These are phyloP conservation scores for Yarrowia sp. DNA, from an alignment of 805 yeast genomes.

Conservation along the genomic window DNA sequence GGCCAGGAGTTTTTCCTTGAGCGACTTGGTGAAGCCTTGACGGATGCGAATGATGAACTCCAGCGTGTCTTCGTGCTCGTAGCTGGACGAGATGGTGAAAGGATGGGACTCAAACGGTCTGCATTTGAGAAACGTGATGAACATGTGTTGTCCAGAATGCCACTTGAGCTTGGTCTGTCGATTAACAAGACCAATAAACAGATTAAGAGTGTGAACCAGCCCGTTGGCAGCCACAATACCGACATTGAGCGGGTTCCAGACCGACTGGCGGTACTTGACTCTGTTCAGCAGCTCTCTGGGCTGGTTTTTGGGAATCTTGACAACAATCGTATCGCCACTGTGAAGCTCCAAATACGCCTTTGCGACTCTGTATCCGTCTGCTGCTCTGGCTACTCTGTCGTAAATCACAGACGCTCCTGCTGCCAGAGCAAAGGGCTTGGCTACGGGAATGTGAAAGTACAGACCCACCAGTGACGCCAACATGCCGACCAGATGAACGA, in stretches of 20 bases:
- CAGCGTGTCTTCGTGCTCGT: constrained; percentile 27
- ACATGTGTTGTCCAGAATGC: constrained; percentile 32
- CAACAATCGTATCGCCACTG: constrained; percentile 30
- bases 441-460: constrained; percentile 30
- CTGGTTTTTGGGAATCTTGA: constrained; percentile 24
- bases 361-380: constrained; percentile 29
- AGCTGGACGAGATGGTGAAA: constrained; percentile 32
- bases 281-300: not conserved
- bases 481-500: constrained; percentile 29
- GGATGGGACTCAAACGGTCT: constrained; percentile 32
- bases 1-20: constrained; percentile 26
- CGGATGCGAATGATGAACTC: constrained; percentile 36
- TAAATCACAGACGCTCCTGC: constrained; percentile 30
- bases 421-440: constrained; percentile 30
- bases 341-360: constrained; percentile 25
- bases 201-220: not conserved
- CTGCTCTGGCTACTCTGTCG: constrained; percentile 29
- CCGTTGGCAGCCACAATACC: not conserved
- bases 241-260: not conserved
- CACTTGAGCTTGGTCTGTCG: constrained; percentile 26
- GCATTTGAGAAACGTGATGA: constrained; percentile 30
- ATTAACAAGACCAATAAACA: not conserved
- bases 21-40: constrained; percentile 34
- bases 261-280: not conserved
- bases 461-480: constrained; percentile 30